Evolutionary conservation across 2,329 filamentous ascomycete genomes (phyloP).

Genomic region (Tolypocladium album): DNA sequence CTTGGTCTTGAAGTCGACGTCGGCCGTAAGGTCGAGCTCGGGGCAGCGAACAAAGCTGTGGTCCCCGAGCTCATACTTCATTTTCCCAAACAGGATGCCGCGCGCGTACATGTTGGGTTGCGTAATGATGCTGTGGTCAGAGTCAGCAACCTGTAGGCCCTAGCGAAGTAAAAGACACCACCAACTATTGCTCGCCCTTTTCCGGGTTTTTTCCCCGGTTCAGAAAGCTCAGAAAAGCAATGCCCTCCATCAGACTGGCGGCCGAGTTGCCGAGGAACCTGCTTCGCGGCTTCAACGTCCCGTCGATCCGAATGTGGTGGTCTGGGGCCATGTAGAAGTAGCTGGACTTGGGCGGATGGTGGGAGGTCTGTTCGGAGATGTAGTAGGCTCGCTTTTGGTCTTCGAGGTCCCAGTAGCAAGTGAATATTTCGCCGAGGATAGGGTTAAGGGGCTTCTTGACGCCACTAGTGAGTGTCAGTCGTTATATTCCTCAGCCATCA

Average conservation of each 20-base stretch:
- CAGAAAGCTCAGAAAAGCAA: conserved; percentile 72
- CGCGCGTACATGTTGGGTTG: conserved; percentile 99
- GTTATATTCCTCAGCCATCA: neutral
- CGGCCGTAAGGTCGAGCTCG: conserved; percentile 74
- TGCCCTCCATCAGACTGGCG: conserved; percentile 96
- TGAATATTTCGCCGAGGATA: conserved; percentile 88
- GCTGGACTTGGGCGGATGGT: conserved; percentile 96
- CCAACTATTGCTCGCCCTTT: conserved; percentile 79
- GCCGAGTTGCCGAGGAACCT: conserved; percentile 96
- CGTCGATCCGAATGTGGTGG: conserved; percentile 89
- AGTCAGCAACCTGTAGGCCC: conserved; percentile 5
- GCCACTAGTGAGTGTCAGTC: conserved; percentile 44
- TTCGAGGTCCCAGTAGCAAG: conserved; percentile 88
- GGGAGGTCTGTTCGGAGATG: conserved; percentile 93
- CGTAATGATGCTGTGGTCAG: conserved; percentile 60
- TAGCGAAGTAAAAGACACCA: conserved; percentile 7
- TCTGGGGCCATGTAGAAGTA: conserved; percentile 98
- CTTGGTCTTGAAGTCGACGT: conserved; percentile 98
- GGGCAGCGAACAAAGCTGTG: conserved; percentile 89
- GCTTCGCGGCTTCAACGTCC: conserved; percentile 86
- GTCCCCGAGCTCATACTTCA: conserved; percentile 98
- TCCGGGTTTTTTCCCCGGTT: conserved; percentile 60
- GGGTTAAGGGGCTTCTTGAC: conserved; percentile 98
- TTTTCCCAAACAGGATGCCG: conserved; percentile 94
- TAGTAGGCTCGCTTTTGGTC: conserved; percentile 86